Evolutionary conservation across 805 yeast genomes (phyloP).

Genomic region (Yarrowia sp.): DNA sequence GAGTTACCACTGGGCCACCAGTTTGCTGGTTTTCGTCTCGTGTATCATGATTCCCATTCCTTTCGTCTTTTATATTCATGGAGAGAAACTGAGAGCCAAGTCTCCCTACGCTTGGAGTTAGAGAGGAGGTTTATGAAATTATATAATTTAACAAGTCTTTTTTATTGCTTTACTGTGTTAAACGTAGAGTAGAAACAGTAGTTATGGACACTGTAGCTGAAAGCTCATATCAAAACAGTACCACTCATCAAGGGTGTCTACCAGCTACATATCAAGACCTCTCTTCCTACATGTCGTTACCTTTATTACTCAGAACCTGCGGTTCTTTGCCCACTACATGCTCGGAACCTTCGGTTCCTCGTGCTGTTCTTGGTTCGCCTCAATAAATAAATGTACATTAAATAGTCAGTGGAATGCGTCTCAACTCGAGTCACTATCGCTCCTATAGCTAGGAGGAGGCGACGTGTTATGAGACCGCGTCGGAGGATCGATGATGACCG

Average conservation of each 20-base stretch:
- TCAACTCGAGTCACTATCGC: slow-evolving; percentile 29
- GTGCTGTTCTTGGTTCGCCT: neutral
- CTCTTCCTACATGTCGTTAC: too few relatives aligned
- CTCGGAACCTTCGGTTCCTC: neutral
- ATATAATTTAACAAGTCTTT: too few relatives aligned
- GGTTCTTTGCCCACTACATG: too few relatives aligned
- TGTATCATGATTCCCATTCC: slow-evolving; percentile 57
- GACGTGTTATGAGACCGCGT: slow-evolving; percentile 29
- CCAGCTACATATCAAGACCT: too few relatives aligned
- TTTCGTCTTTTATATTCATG: slow-evolving; percentile 55
- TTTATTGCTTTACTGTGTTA: too few relatives aligned
- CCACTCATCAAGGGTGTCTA: too few relatives aligned
- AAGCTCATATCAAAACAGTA: too few relatives aligned
- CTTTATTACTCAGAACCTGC: too few relatives aligned
- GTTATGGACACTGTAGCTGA: too few relatives aligned
- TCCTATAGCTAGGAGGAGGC: slow-evolving; percentile 26
- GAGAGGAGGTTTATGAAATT: neutral
- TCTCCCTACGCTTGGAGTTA: slow-evolving; percentile 9
- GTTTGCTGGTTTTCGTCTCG: slow-evolving; percentile 60
- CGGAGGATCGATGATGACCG: slow-evolving; percentile 35
- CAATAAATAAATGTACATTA: slow-evolving; percentile 38
- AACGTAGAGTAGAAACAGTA: too few relatives aligned
- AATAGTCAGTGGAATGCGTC: slow-evolving; percentile 28
- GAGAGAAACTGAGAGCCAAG: slow-evolving; percentile 52
- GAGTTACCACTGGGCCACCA: slow-evolving; percentile 78